Percentiles rank a stretch among this genome's conserved stretches.
Evolutionary conservation across 2,329 filamentous ascomycete species (phyloP).

Genomic region (Stemphylium lycopersici): DNA sequence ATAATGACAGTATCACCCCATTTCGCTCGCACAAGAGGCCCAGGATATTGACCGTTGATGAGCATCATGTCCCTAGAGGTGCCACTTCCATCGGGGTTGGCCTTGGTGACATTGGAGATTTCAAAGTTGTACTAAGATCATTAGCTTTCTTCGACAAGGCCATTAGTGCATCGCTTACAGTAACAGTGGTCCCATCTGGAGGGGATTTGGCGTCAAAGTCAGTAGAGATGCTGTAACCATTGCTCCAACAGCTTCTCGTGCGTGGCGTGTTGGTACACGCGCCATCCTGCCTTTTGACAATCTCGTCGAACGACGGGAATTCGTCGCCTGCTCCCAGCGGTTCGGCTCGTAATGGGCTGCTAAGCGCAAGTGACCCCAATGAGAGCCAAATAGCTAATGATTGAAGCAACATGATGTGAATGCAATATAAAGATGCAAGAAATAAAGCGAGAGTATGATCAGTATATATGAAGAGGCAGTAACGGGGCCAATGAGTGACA

Average conservation of each 20-base stretch:
- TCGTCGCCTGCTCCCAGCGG: slow-evolving; percentile 3
- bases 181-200: slow-evolving; percentile 45
- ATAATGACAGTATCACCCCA: slow-evolving; percentile 51
- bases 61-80: slow-evolving; percentile 50
- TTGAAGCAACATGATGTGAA: slow-evolving; percentile 33
- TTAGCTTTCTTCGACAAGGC: slow-evolving; percentile 3
- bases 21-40: slow-evolving; percentile 54
- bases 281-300: slow-evolving; percentile 41
- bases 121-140: slow-evolving; percentile 46
- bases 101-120: slow-evolving; percentile 49
- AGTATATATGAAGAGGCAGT: slow-evolving; percentile 13
- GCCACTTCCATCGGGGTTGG: slow-evolving; percentile 50
- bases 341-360: slow-evolving; percentile 31
- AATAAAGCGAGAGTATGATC: slow-evolving; percentile 7
- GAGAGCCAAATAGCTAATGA: slow-evolving; percentile 34
- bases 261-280: slow-evolving; percentile 50
- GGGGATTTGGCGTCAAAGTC: slow-evolving; percentile 55
- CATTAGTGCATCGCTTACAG: slow-evolving; percentile 19
- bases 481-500: slow-evolving; percentile 18
- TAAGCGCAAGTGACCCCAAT: slow-evolving; percentile 33
- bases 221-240: slow-evolving; percentile 53
- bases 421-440: slow-evolving; percentile 12
- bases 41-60: slow-evolving; percentile 64
- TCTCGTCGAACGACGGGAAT: slow-evolving; percentile 19
- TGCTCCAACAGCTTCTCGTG: slow-evolving; percentile 52